phyloP scores from a whole-genome alignment of 139 green algal genomes.

The Tetradesmus lagerheimii region DNA sequence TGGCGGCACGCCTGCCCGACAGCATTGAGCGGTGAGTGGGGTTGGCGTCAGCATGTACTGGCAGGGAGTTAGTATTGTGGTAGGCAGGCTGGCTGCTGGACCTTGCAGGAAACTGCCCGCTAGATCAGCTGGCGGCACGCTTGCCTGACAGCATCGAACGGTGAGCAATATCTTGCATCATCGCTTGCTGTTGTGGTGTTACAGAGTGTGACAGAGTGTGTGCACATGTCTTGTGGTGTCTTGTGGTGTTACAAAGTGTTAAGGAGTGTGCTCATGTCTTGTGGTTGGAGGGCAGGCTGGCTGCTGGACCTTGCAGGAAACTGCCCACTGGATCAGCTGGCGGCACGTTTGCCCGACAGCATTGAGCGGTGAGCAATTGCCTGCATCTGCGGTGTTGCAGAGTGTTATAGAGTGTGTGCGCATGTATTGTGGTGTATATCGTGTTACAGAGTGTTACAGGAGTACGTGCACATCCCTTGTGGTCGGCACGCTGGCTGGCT shows the following conservation, averaged over 20 bases:
- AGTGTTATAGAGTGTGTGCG: no score
- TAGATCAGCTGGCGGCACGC: background rate
- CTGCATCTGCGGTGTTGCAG: no score
- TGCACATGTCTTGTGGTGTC: background rate
- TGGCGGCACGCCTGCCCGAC: constrained; percentile 12
- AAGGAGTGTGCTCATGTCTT: background rate
- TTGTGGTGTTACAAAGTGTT: background rate
- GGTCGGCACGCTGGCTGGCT: no score
- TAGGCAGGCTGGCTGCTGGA: constrained; percentile 7
- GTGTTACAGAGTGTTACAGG: background rate
- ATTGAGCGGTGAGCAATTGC: constrained; percentile 24
- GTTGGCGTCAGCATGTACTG: no score
- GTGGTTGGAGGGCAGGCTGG: no score
- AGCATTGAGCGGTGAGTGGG: constrained; percentile 28
- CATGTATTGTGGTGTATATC: background rate
- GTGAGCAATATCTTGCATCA: background rate
- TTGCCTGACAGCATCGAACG: constrained; percentile 17
- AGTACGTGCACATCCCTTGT: background rate
- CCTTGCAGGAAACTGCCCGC: background rate
- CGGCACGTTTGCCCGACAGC: background rate
- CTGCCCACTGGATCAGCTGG: background rate
- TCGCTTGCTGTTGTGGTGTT: no score
- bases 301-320: no score
- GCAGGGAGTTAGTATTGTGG: no score
- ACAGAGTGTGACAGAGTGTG: no score